phyloP scores from a whole-genome alignment of 2,329 filamentous ascomycete species.

The Byssochlamys sp. region DNA sequence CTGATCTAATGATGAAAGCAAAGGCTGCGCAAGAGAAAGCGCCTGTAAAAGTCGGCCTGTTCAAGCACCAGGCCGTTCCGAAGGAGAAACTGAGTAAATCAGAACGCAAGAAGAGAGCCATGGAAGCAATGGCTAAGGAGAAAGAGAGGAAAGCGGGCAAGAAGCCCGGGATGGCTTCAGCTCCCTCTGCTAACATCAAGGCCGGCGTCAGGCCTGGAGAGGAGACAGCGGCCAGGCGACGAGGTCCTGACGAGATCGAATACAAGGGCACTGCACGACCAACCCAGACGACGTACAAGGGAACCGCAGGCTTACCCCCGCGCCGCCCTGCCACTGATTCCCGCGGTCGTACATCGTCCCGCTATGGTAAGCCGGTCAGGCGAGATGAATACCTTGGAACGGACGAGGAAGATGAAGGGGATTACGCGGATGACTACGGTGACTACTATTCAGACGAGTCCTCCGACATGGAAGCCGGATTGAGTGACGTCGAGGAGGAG shows the following conservation, averaged over 20 bases:
- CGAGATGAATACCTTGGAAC: constrained; percentile 38
- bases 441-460: constrained; percentile 37
- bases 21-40: constrained; percentile 44
- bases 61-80: constrained; percentile 47
- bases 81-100: constrained; percentile 49
- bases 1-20: constrained; percentile 50
- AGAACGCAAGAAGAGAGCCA: constrained; percentile 40
- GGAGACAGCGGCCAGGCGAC: constrained; percentile 19
- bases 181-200: constrained; percentile 4
- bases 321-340: constrained; percentile 16
- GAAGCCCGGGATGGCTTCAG: constrained; percentile 15
- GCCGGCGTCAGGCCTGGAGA: constrained; percentile 12
- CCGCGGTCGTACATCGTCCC: constrained; percentile 16
- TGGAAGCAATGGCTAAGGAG: constrained; percentile 33
- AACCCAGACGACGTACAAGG: constrained; percentile 27
- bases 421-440: constrained; percentile 30
- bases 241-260: constrained; percentile 20
- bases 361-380: constrained; percentile 16
- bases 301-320: constrained; percentile 31
- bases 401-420: constrained; percentile 40
- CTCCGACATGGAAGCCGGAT: constrained; percentile 44
- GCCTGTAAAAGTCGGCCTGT: constrained; percentile 39
- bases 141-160: constrained; percentile 25
- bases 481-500: constrained; percentile 38
- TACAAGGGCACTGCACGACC: constrained; percentile 33